Conservation (phyloP, 2,329 filamentous ascomycete genomes). For the Fusarium brevicatenulatum region DNA sequence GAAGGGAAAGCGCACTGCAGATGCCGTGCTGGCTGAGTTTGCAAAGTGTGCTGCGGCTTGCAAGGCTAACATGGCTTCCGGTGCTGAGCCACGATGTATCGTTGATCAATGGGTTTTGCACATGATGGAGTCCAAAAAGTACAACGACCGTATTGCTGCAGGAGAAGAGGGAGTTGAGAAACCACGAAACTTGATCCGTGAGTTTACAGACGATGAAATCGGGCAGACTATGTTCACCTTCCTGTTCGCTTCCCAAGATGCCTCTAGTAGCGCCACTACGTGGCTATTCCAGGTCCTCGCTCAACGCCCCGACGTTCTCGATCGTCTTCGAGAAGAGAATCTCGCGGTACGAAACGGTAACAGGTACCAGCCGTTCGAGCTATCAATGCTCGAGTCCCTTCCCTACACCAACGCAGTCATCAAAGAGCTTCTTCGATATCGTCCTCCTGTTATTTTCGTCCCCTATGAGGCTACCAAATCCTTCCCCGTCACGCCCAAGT, state of each 20-base stretch:
- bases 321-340: conserved; percentile 59
- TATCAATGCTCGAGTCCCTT: conserved; percentile 60
- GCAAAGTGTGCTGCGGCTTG: conserved; percentile 76
- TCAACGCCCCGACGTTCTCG: conserved; percentile 60
- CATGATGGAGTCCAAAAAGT: conserved; percentile 77
- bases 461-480: conserved; percentile 60
- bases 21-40: conserved; percentile 77
- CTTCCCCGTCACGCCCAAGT: conserved; percentile 58
- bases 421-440: conserved; percentile 62
- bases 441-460: conserved; percentile 65
- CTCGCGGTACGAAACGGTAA: conserved; percentile 56
- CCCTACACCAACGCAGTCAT: conserved; percentile 63
- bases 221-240: conserved; percentile 63
- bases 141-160: conserved; percentile 70
- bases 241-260: conserved; percentile 64
- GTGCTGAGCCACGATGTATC: conserved; percentile 75
- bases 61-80: conserved; percentile 76
- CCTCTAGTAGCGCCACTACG: conserved; percentile 62
- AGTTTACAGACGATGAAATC: conserved; percentile 62
- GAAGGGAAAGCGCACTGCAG: conserved; percentile 79
- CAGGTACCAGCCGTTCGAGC: conserved; percentile 51
- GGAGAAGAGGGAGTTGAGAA: conserved; percentile 58
- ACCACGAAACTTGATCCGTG: conserved; percentile 59
- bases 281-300: conserved; percentile 64
- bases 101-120: conserved; percentile 80